phyloP scores from a whole-genome alignment of 306 rosid species.

The Citrullus mucosospermus region DNA sequence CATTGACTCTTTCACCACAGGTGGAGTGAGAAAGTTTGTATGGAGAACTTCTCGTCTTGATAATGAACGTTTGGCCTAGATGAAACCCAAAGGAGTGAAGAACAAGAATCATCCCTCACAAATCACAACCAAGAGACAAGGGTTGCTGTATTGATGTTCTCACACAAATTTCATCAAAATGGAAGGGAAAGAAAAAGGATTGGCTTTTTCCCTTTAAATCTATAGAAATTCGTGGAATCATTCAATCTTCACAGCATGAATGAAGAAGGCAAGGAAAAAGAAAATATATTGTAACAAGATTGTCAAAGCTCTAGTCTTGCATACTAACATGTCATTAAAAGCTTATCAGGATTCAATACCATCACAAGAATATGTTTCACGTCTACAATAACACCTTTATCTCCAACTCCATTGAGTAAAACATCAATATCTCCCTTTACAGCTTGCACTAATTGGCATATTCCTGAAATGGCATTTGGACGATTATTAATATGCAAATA shows the following conservation, averaged over 20 bases:
- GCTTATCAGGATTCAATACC: conserved; percentile 27
- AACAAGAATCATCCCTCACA: conserved; percentile 2
- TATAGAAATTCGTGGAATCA: neutral
- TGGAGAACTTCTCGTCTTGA: conserved; percentile 67
- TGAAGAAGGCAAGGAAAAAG: neutral
- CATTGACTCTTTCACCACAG: conserved; percentile 77
- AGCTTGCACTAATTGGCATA: conserved; percentile 50
- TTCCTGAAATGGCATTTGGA: conserved; percentile 25
- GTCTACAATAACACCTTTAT: conserved; percentile 54
- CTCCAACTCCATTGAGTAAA: conserved; percentile 54
- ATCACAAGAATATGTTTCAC: conserved; percentile 77
- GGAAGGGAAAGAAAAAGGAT: neutral
- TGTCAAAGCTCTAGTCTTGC: conserved; percentile 2
- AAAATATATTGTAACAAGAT: neutral
- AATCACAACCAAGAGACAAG: neutral
- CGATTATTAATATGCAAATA: neutral
- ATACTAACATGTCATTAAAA: conserved; percentile 9
- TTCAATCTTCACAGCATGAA: neutral
- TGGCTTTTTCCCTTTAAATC: neutral
- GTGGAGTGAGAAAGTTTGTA: conserved; percentile 80
- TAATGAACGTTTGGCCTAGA: conserved; percentile 71
- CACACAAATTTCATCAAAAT: neutral
- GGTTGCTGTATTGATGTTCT: neutral
- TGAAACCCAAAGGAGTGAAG: neutral
- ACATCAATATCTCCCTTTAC: conserved; percentile 52